Conservation (phyloP, 2,329 filamentous ascomycete species). For the Aspergillus fischeri region DNA sequence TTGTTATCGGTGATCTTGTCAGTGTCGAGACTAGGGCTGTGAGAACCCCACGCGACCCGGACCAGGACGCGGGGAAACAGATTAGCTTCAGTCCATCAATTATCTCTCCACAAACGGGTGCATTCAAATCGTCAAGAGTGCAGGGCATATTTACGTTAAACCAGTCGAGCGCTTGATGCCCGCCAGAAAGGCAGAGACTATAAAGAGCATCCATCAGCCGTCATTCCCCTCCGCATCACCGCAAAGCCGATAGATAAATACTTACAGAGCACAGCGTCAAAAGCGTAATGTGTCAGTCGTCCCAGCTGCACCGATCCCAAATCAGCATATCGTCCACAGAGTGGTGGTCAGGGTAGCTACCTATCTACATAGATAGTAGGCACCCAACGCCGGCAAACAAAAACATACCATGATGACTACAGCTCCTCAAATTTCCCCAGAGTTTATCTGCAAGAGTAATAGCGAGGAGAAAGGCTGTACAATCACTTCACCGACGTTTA, state of each 20-base stretch:
- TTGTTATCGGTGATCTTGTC: conserved; percentile 81
- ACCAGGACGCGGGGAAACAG: conserved; percentile 22
- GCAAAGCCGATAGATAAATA: conserved; percentile 15
- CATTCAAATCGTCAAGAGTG: background rate
- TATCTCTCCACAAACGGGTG: background rate
- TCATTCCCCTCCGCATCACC: background rate
- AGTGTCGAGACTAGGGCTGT: conserved; percentile 71
- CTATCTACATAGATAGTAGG: background rate
- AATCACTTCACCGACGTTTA: background rate
- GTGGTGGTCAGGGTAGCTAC: background rate
- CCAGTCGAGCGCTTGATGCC: conserved; percentile 97
- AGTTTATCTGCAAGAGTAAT: background rate
- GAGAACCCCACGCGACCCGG: conserved; percentile 28
- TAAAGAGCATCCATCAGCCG: conserved; percentile 7
- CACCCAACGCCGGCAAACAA: background rate
- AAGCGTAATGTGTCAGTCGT: conserved; percentile 88
- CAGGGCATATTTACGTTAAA: conserved; percentile 72
- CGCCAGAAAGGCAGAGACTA: conserved; percentile 92
- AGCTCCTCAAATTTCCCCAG: background rate
- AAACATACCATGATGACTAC: background rate
- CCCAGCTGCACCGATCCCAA: conserved; percentile 70
- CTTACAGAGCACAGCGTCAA: conserved; percentile 89
- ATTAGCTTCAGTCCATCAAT: conserved; percentile 20
- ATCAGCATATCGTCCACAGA: conserved; percentile 40
- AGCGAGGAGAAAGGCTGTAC: background rate